Base-by-base conservation (phyloP, 495 filamentous ascomycete genomes). In the Annulohypoxylon nitens region DNA sequence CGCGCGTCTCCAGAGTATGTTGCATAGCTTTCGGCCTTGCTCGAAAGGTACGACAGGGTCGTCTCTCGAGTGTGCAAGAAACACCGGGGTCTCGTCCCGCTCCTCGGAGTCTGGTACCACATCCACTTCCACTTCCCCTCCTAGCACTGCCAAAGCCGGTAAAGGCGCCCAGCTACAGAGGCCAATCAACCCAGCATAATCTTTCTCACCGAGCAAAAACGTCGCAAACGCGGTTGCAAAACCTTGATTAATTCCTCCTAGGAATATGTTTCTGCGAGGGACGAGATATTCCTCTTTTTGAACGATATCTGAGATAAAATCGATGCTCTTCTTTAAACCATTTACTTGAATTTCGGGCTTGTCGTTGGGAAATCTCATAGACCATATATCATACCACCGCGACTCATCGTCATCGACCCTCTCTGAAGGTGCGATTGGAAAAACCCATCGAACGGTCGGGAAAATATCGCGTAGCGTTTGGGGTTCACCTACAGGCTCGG, bases 81-180 rank as follows among this genome's bases (percentile, higher is more conserved):
- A 85, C 1, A 88, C 59, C 11, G 84, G 86, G 9, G 25, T 53
- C 23, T 53, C 20, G 18, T 53, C 20, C 16, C 48, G 16, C 48
- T 53, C 48, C 5, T 53, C 25, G 48, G 39, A 43, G 2, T 43
- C 39, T 43, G 39, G 39, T n/a, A 43, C 39, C 12, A 7, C 48
- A 12, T 47, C 43, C n/a, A 18, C n/a, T 8, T 47, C 43, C n/a
- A 47, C n/a, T 20, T 47, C 48, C 48, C 20, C 25, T 53, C 25
- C 48, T n/a, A 53, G 3, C 16, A 53, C 2, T 20, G 48, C 48
- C 18, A 53, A 53, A 26, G 72, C 76, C 34, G 79, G 59, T 67
- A 88, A 85, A 43, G 88, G 88, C 57, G 88, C 74, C 81, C 87
- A 88, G 58, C 86, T 85, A 71, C 84, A 85, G 76, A 90, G 84